These are phyloP conservation scores for Brassica cretica DNA, from an alignment of 345 rosid species.

Conservation along the genomic window DNA sequence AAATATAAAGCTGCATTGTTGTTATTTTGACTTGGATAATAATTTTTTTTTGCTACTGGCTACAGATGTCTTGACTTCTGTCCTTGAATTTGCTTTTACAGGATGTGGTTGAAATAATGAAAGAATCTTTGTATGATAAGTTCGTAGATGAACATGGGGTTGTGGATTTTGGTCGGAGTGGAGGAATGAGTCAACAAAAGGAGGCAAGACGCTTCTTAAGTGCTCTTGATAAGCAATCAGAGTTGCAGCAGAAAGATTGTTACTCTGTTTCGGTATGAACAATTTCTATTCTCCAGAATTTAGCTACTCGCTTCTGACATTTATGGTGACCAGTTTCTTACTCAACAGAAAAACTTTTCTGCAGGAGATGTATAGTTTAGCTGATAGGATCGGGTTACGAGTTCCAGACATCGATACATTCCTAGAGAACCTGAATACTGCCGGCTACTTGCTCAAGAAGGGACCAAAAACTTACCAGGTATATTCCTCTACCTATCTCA, in stretches of 20 bases:
- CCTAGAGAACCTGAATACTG: conserved; percentile 83
- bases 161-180: conserved; percentile 88
- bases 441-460: conserved; percentile 85
- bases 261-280: conserved; percentile 74
- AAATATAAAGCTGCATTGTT: conserved; percentile 11
- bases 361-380: conserved; percentile 95
- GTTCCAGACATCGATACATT: conserved; percentile 89
- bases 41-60: background rate
- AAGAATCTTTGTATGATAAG: conserved; percentile 89
- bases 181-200: conserved; percentile 98
- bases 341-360: background rate
- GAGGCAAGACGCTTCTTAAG: conserved; percentile 90
- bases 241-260: conserved; percentile 80
- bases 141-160: conserved; percentile 88
- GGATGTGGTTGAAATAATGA: conserved; percentile 98
- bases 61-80: conserved; percentile 11
- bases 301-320: conserved; percentile 2
- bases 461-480: conserved; percentile 96
- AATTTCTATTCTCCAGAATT: conserved; percentile 20
- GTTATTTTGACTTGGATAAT: conserved; percentile 2
- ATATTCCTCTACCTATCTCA: conserved; percentile 26
- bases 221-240: conserved; percentile 89
- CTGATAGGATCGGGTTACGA: conserved; percentile 80
- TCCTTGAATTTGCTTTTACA: conserved; percentile 42
- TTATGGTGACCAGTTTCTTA: conserved; percentile 13